Evolutionary conservation across 306 rosid genomes (phyloP).

Genomic region (Nissolia schottii): DNA sequence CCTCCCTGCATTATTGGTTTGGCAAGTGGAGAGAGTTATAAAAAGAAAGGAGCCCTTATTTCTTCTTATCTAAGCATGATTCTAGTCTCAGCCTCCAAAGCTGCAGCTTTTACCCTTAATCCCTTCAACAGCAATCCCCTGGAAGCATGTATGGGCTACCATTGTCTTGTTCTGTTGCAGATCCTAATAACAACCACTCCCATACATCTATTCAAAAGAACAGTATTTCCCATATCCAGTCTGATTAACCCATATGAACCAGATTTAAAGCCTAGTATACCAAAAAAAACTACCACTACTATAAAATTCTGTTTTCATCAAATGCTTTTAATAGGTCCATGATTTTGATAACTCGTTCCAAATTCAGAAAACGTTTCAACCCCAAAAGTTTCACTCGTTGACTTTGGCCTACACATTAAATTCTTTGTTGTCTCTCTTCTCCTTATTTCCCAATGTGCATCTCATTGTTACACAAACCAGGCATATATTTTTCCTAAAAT

Average conservation of each 20-base stretch:
- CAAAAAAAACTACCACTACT: neutral
- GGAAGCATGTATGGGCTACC: neutral
- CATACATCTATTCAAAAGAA: neutral
- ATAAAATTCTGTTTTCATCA: neutral
- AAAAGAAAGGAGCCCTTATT: neutral
- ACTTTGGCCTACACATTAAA: neutral
- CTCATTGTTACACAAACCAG: neutral
- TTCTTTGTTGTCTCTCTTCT: neutral
- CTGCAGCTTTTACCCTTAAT: too few relatives aligned
- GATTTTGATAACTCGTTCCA: neutral
- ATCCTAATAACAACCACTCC: neutral
- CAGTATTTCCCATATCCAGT: neutral
- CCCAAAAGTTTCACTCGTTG: neutral
- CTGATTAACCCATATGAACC: neutral
- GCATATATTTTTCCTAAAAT: neutral
- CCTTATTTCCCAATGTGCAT: neutral
- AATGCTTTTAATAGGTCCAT: neutral
- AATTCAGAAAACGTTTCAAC: neutral
- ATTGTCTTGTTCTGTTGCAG: neutral
- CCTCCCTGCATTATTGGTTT: neutral
- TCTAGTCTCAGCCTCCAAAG: neutral
- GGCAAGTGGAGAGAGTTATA: neutral
- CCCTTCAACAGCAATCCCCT: neutral
- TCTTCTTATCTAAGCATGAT: neutral
- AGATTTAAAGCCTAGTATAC: neutral